phyloP scores from a whole-genome alignment of 192 early-diverging fungal species.

The Paraglomus brasilianum region DNA sequence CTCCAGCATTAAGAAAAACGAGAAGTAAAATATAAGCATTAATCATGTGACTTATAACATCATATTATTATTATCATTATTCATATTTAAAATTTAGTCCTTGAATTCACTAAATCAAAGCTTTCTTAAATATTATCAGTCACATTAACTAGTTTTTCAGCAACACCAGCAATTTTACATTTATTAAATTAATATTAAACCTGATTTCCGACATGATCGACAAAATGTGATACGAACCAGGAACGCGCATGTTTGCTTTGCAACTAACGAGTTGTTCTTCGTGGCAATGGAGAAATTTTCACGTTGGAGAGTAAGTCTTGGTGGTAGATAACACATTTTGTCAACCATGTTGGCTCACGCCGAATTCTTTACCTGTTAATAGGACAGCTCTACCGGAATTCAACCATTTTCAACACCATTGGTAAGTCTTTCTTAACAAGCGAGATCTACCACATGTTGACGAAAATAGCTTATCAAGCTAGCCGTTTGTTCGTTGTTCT shows the following conservation, averaged over 20 bases:
- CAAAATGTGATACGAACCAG: too few species aligned
- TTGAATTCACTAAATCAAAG: too few species aligned
- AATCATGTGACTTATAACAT: too few species aligned
- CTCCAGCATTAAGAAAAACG: too few species aligned
- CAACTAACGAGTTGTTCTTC: neutral
- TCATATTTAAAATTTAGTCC: too few species aligned
- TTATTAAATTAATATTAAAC: too few species aligned
- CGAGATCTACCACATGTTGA: neutral
- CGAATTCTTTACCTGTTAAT: neutral
- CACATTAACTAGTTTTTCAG: too few species aligned
- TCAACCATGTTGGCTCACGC: neutral
- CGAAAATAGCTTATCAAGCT: neutral
- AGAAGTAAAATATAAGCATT: too few species aligned
- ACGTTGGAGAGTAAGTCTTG: slow-evolving; percentile 70
- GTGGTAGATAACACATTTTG: neutral
- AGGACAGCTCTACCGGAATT: slow-evolving; percentile 83
- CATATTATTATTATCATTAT: too few species aligned
- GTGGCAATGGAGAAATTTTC: slow-evolving; percentile 81
- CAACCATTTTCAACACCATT: slow-evolving; percentile 83
- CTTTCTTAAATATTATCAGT: too few species aligned
- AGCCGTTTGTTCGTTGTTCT: neutral
- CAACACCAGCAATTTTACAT: too few species aligned
- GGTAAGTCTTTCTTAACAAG: slow-evolving; percentile 40
- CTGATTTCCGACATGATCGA: too few species aligned
- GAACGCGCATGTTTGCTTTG: neutral